phyloP scores from a whole-genome alignment of 306 rosid genomes.

The Castanospermum australe region DNA sequence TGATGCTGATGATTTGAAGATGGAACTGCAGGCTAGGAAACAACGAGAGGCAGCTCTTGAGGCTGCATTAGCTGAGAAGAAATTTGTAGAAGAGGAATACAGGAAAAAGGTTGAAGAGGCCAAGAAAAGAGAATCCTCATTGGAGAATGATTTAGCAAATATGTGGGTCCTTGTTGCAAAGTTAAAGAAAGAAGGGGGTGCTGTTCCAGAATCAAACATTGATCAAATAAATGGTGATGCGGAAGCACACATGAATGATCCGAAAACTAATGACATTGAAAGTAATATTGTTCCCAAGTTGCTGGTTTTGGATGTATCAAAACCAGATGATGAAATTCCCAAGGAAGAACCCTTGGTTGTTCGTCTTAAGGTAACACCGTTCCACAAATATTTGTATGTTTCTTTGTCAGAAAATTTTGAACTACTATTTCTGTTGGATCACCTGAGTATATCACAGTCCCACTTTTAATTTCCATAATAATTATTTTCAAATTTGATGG shows the following conservation, averaged over 20 bases:
- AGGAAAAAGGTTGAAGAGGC: constrained; percentile 81
- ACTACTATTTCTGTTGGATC: not conserved
- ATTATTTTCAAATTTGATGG: not conserved
- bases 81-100: constrained; percentile 76
- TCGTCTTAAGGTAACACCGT: constrained; percentile 73
- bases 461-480: not conserved
- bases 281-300: constrained; percentile 35
- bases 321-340: constrained; percentile 50
- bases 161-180: constrained; percentile 99
- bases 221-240: constrained; percentile 44
- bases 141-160: constrained; percentile 95
- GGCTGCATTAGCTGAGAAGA: constrained; percentile 89
- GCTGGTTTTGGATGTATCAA: constrained; percentile 41
- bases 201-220: constrained; percentile 47
- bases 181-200: constrained; percentile 83
- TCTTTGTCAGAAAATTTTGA: not conserved
- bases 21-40: constrained; percentile 89
- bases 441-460: not conserved
- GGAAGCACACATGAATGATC: constrained; percentile 36
- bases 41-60: constrained; percentile 91
- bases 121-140: constrained; percentile 77
- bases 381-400: not conserved
- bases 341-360: constrained; percentile 79
- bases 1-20: constrained; percentile 68
- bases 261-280: constrained; percentile 39